phyloP scores from a whole-genome alignment of 495 filamentous ascomycete species.

The Sabuloglossum arenarium region DNA sequence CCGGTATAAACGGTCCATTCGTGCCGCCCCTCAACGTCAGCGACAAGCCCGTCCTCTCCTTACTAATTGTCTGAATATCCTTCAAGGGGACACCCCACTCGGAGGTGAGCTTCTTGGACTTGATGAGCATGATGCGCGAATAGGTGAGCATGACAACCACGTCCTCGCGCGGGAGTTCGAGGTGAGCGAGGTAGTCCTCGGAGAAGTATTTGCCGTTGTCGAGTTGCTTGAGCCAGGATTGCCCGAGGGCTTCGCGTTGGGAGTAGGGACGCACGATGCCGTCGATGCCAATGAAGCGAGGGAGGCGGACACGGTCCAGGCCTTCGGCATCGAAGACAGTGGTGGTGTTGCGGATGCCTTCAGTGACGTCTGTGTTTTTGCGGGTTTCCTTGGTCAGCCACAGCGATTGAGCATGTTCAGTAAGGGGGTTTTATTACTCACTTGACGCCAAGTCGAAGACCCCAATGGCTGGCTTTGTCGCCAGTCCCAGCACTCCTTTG shows the following conservation, averaged over 20 bases:
- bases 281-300: constrained; percentile 77
- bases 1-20: constrained; percentile 88
- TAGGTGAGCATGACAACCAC: constrained; percentile 94
- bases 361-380: constrained; percentile 42
- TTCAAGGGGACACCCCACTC: constrained; percentile 95
- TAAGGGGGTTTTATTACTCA: constrained; percentile 11
- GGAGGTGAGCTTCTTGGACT: constrained; percentile 54
- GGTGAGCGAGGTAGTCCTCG: constrained; percentile 89
- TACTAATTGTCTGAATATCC: constrained; percentile 89
- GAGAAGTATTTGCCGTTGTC: constrained; percentile 96
- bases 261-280: constrained; percentile 89
- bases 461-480: constrained; percentile 91
- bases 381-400: not conserved
- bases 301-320: constrained; percentile 78
- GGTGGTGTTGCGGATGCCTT: constrained; percentile 94
- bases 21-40: constrained; percentile 72
- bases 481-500: constrained; percentile 78
- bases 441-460: constrained; percentile 90
- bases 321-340: constrained; percentile 93
- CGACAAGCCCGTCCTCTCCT: constrained; percentile 85
- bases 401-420: constrained; percentile 14
- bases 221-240: constrained; percentile 96
- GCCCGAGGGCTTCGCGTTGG: constrained; percentile 86
- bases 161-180: constrained; percentile 76
- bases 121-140: constrained; percentile 72